Conservation (phyloP, 805 yeast genomes). For the Monosporozyma servazzii region DNA sequence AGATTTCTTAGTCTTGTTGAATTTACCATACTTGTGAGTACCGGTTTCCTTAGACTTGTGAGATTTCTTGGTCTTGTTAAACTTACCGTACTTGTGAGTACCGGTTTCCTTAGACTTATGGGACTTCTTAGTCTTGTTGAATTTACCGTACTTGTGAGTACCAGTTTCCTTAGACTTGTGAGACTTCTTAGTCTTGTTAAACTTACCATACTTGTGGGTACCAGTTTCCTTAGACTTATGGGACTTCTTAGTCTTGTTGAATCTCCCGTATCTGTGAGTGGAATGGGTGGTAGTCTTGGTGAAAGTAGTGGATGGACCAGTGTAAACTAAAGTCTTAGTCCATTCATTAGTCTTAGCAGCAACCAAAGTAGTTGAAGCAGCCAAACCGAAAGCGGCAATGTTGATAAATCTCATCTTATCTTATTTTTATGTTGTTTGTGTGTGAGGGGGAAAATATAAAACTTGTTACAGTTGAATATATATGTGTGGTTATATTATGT, state of each 20-base stretch:
- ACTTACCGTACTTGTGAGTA: slow-evolving; percentile 48
- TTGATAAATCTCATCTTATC: slow-evolving; percentile 36
- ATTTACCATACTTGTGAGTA: slow-evolving; percentile 50
- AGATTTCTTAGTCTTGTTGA: slow-evolving; percentile 35
- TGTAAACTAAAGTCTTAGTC: slow-evolving; percentile 13
- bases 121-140: slow-evolving; percentile 33
- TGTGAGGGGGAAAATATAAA: neutral
- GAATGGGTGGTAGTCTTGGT: slow-evolving; percentile 28
- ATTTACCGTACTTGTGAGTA: slow-evolving; percentile 48
- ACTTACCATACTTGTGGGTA: slow-evolving; percentile 50
- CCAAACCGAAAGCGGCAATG: slow-evolving; percentile 34
- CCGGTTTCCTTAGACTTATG: slow-evolving; percentile 33
- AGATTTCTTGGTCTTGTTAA: slow-evolving; percentile 34
- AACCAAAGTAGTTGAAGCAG: slow-evolving; percentile 28
- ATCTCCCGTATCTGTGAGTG: slow-evolving; percentile 48
- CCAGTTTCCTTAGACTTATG: slow-evolving; percentile 33
- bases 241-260: slow-evolving; percentile 33
- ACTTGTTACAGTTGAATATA: no score
- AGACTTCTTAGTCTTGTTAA: slow-evolving; percentile 34
- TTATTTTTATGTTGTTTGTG: neutral
- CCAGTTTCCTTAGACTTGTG: slow-evolving; percentile 33
- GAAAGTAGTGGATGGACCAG: slow-evolving; percentile 20
- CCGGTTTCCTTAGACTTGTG: slow-evolving; percentile 33
- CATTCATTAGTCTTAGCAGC: slow-evolving; percentile 16
- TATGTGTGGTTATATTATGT: no score